Evolutionary conservation across 257 asterid species (phyloP).

Genomic region (Fraxinus cuspidata): DNA sequence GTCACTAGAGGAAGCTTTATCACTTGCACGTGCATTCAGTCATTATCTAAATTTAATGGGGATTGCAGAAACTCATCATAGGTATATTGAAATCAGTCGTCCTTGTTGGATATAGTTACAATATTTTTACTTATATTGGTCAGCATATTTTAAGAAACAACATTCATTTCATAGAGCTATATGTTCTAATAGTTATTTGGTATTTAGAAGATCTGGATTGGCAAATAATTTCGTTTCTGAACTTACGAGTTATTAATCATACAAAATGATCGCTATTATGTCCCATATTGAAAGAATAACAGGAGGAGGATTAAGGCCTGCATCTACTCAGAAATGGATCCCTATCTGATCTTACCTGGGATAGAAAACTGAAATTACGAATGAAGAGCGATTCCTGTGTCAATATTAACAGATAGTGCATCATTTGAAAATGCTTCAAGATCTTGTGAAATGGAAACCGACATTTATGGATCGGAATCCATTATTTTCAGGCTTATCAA

Average conservation of each 20-base stretch:
- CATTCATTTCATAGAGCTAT: too few relatives aligned
- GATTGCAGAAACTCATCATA: constrained; percentile 94
- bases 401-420: not conserved
- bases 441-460: not conserved
- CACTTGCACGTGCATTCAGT: constrained; percentile 88
- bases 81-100: constrained; percentile 38
- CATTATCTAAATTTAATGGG: constrained; percentile 90
- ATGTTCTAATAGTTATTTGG: too few relatives aligned
- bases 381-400: not conserved
- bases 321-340: not conserved
- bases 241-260: not conserved
- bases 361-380: not conserved
- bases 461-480: not conserved
- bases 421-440: not conserved
- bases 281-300: not conserved
- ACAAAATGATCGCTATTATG: not conserved
- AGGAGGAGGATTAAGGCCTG: not conserved
- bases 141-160: too few relatives aligned
- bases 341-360: not conserved
- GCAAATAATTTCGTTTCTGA: not conserved
- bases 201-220: too few relatives aligned
- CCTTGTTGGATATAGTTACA: not conserved
- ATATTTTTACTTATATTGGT: not conserved
- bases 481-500: constrained; percentile 19
- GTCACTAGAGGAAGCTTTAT: constrained; percentile 89